A percentile compares a stretch with the other conserved stretches of the same genome.
Evolutionary conservation across 2,329 filamentous ascomycete species (phyloP).

Genomic region (Fusarium nematophilum): DNA sequence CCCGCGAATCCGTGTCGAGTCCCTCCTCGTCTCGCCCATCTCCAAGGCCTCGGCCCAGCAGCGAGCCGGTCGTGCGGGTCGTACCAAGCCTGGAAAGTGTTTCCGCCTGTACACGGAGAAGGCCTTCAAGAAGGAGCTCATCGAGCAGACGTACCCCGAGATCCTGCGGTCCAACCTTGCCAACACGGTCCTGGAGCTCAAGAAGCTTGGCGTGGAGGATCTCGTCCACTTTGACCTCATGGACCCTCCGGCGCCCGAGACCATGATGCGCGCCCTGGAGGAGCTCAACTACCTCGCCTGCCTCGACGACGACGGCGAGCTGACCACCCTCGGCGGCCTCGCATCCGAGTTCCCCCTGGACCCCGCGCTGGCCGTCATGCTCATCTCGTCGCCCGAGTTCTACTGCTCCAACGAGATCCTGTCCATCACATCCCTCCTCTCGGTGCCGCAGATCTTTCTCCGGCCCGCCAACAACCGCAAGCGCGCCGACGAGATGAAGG

Average conservation of each 20-base stretch:
- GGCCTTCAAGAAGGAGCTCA: conserved; percentile 97
- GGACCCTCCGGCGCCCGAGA: conserved; percentile 98
- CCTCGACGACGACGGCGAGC: conserved; percentile 93
- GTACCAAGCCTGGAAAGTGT: conserved; percentile 97
- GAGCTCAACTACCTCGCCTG: conserved; percentile 98
- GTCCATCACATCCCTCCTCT: conserved; percentile 92
- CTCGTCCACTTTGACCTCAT: conserved; percentile 98
- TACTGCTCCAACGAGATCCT: conserved; percentile 99
- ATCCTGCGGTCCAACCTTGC: conserved; percentile 94
- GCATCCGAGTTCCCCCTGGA: conserved; percentile 97
- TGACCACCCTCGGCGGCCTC: conserved; percentile 85
- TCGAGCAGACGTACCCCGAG: conserved; percentile 96
- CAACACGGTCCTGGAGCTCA: conserved; percentile 94
- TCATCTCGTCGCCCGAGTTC: conserved; percentile 97
- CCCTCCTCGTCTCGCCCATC: conserved; percentile 95
- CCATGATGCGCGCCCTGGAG: conserved; percentile 96
- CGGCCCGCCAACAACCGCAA: conserved; percentile 87
- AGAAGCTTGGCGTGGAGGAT: conserved; percentile 96
- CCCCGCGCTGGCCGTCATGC: conserved; percentile 94
- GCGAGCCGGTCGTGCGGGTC: conserved; percentile 97
- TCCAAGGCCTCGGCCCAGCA: conserved; percentile 98
- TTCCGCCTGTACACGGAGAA: conserved; percentile 96
- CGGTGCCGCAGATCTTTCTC: conserved; percentile 93
- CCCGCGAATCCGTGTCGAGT: conserved; percentile 94
- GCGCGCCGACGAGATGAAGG: conserved; percentile 97